Conservation (phyloP, 306 rosid species). For the Bauhinia variegata region DNA sequence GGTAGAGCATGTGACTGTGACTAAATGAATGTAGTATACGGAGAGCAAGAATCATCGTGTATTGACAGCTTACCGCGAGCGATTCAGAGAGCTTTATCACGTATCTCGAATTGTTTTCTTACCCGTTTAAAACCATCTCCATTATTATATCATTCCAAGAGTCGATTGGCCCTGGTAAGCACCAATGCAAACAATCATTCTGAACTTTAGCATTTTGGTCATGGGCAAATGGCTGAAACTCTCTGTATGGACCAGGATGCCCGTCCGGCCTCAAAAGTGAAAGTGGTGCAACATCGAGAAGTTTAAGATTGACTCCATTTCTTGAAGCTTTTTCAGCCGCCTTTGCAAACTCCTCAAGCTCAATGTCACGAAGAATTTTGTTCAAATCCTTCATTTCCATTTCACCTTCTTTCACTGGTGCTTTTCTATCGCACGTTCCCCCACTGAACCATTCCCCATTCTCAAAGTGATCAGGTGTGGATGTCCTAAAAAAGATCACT, state of each 20-base stretch:
- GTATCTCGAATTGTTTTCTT: slow-evolving; percentile 31
- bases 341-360: slow-evolving; percentile 68
- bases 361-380: slow-evolving; percentile 59
- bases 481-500: slow-evolving; percentile 72
- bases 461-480: slow-evolving; percentile 95
- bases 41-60: slow-evolving; percentile 28
- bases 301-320: slow-evolving; percentile 69
- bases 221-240: slow-evolving; percentile 71
- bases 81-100: slow-evolving; percentile 6
- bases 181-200: slow-evolving; percentile 97
- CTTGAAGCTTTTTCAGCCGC: slow-evolving; percentile 55
- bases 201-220: slow-evolving; percentile 58
- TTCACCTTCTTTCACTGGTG: slow-evolving; percentile 82
- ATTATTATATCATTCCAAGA: slow-evolving; percentile 88
- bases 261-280: slow-evolving; percentile 91
- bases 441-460: slow-evolving; percentile 94
- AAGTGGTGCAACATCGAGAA: slow-evolving; percentile 67
- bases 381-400: slow-evolving; percentile 61
- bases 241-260: slow-evolving; percentile 91
- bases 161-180: slow-evolving; percentile 95
- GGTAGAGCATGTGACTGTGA: background rate
- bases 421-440: slow-evolving; percentile 74
- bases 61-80: slow-evolving; percentile 34
- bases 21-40: slow-evolving; percentile 34
- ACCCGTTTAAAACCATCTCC: slow-evolving; percentile 72